Conservation (phyloP, 495 filamentous ascomycete species). For the Aspergillus nidulans region DNA sequence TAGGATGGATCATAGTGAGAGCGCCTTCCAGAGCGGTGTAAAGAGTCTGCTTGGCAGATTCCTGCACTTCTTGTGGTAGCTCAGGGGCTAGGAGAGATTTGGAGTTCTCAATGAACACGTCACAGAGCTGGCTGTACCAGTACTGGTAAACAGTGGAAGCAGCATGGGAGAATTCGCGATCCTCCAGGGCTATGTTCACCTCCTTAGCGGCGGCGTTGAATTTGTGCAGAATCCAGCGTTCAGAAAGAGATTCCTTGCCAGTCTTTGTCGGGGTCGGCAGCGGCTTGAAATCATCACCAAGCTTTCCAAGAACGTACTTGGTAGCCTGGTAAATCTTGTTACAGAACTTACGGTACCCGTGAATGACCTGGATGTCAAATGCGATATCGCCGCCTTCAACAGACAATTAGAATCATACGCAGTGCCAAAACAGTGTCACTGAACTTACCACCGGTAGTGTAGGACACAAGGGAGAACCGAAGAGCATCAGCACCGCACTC, state of each 20-base stretch:
- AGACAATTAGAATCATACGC: neutral
- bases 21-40: conserved; percentile 68
- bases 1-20: conserved; percentile 65
- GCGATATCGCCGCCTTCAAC: conserved; percentile 63
- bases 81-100: conserved; percentile 66
- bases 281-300: conserved; percentile 69
- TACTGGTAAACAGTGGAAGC: conserved; percentile 64
- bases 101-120: conserved; percentile 73
- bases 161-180: conserved; percentile 65
- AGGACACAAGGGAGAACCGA: conserved; percentile 73
- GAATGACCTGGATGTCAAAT: conserved; percentile 80
- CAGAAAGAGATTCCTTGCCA: conserved; percentile 65
- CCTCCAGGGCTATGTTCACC: conserved; percentile 64
- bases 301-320: conserved; percentile 77
- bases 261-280: conserved; percentile 50
- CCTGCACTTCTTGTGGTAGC: conserved; percentile 48
- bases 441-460: conserved; percentile 73
- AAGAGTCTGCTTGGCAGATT: conserved; percentile 58
- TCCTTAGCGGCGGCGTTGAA: conserved; percentile 68
- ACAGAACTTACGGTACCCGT: conserved; percentile 78
- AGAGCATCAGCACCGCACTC: conserved; percentile 85
- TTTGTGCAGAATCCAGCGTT: conserved; percentile 84
- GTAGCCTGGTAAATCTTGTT: conserved; percentile 93
- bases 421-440: neutral
- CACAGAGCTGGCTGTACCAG: conserved; percentile 63